Percentiles rank a stretch among this genome's conserved stretches.
Conservation (phyloP, 805 yeast species). For the Sugiyamaella chiloensis region DNA sequence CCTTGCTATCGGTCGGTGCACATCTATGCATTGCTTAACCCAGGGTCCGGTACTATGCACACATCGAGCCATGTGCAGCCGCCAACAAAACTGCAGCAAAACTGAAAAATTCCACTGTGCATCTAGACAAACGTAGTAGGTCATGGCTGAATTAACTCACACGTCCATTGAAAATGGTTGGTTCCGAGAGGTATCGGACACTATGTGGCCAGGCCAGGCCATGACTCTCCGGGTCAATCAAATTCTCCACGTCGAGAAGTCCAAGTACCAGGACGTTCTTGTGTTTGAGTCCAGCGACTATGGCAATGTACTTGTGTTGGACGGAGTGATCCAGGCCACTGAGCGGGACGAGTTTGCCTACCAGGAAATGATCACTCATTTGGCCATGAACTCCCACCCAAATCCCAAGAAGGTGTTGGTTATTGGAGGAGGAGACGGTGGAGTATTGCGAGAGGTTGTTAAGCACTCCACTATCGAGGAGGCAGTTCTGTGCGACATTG, state of each 20-base stretch:
- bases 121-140: too few relatives aligned
- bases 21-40: too few relatives aligned
- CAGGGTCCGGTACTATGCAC: too few relatives aligned
- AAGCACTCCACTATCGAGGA: conserved; percentile 62
- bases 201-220: conserved; percentile 84
- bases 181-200: conserved; percentile 75
- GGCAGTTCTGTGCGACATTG: conserved; percentile 85
- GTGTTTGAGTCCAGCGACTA: conserved; percentile 71
- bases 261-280: conserved; percentile 74
- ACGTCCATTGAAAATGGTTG: conserved; percentile 56
- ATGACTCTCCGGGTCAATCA: conserved; percentile 61
- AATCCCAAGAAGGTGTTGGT: conserved; percentile 74
- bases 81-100: too few relatives aligned
- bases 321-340: conserved; percentile 87
- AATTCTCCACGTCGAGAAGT: conserved; percentile 62
- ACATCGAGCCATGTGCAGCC: too few relatives aligned
- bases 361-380: conserved; percentile 86
- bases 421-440: conserved; percentile 97
- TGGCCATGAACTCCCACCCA: conserved; percentile 75
- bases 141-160: conserved; percentile 28
- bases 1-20: too few relatives aligned
- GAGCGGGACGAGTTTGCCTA: conserved; percentile 92
- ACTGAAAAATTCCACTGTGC: neutral
- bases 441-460: conserved; percentile 82
- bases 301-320: conserved; percentile 86